These are phyloP conservation scores for Firmiana major DNA, from an alignment of 345 rosid genomes.

Conservation along the genomic window DNA sequence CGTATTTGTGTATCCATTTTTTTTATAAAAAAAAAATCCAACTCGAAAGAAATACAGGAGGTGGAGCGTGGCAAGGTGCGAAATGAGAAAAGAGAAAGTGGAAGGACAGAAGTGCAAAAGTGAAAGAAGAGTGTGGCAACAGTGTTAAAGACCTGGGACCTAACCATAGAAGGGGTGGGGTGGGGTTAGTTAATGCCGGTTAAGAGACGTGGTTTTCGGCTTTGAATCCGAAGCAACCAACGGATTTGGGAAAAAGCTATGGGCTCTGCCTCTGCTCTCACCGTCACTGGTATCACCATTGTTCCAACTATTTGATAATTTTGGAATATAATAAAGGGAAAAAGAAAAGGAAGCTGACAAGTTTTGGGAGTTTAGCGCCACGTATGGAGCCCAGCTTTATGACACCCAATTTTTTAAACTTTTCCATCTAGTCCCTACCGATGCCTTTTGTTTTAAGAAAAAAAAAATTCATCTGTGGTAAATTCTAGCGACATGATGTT, in stretches of 20 bases:
- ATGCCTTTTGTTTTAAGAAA: too few species aligned
- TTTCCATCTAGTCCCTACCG: too few species aligned
- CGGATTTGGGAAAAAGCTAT: slow-evolving; percentile 33
- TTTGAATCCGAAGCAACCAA: neutral
- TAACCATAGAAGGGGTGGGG: too few species aligned
- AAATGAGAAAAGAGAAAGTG: neutral
- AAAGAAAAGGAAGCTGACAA: neutral
- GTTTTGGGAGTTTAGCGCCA: neutral
- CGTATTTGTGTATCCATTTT: too few species aligned
- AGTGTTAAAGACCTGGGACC: neutral
- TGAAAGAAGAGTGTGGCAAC: too few species aligned
- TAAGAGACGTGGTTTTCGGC: neutral
- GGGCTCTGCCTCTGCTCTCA: slow-evolving; percentile 12
- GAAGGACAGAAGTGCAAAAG: slow-evolving; percentile 3
- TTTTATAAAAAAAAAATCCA: too few species aligned
- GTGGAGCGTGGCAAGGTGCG: neutral
- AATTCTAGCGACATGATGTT: neutral
- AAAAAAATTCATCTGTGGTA: too few species aligned
- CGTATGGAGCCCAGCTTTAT: slow-evolving; percentile 11
- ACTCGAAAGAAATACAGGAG: too few species aligned
- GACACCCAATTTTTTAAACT: neutral
- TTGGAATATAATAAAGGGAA: neutral
- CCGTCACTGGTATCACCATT: neutral
- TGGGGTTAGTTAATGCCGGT: slow-evolving; percentile 8
- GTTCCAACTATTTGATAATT: neutral